Evolutionary conservation across 129 eudicot genomes (phyloP), one percentile per base, ranked within the genome.

Genomic region (sunflower (Helianthus annuus)): DNA sequence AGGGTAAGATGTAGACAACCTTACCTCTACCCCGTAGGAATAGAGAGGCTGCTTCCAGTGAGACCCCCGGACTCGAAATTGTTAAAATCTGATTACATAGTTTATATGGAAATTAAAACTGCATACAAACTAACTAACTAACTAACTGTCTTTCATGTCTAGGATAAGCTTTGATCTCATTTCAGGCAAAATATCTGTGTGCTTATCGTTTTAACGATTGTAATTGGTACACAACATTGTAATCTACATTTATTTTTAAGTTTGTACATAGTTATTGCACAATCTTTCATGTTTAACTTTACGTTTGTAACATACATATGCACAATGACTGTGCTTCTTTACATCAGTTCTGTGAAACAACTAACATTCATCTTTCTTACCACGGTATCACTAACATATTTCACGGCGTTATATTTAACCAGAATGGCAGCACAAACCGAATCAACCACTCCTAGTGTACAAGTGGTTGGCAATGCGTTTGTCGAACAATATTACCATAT

Each of bases 401-500:
- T 77, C 13, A 48, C 27, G 70, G 38, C n/a, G 73, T 66, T 75
- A 67, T 51, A 17, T 66, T 82, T 16, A 60, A 76, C 76, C 71
- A 72, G 75, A 79, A 86, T 86, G 91, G 79, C 85, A 72, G 69
- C 68, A 66, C 90, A 82, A 69, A 61, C 68, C 44, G 83, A 75
- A 54, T 56, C 80, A 34, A 77, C 69, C 66, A 71, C 85, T 63
- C 91, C 85, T 51, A 80, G 81, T 44, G 87, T 89, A 64, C 78
- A 79, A 55, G 74, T 56, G 24, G 89, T 87, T 53, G 95, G 89
- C 6, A 81, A 79, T 77, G 89, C 89, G 34, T 91, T 91, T 75
- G 95, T 91, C 42, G 83, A 68, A 51, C 95, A 85, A 70, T 91
- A 87, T 61, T 91, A 91, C 83, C 76, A 69, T 55, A 83, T 91